These are phyloP conservation scores for Cystobasidium ongulense DNA, from an alignment of 768 basidiomycete species.

Conservation along the genomic window DNA sequence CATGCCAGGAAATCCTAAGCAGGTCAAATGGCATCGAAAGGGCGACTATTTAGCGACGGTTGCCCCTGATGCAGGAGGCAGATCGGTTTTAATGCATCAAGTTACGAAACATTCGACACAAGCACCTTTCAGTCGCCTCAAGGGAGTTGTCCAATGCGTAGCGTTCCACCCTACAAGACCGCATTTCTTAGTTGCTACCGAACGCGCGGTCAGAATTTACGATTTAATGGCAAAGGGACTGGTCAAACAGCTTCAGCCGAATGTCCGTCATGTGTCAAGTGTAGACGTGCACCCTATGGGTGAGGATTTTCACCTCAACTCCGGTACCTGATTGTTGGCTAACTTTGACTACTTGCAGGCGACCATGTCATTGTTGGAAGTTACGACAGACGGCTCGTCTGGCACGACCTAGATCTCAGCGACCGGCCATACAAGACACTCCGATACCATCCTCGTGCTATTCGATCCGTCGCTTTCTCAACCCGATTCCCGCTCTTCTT, in stretches of 20 bases:
- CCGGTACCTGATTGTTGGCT: not conserved
- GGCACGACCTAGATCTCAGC: slow-evolving; percentile 96
- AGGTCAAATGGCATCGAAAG: slow-evolving; percentile 82
- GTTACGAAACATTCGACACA: slow-evolving; percentile 87
- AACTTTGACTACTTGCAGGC: slow-evolving; percentile 50
- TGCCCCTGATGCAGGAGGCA: slow-evolving; percentile 58
- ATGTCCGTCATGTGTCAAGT: slow-evolving; percentile 92
- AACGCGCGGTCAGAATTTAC: slow-evolving; percentile 90
- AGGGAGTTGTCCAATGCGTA: slow-evolving; percentile 79
- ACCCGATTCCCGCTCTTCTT: slow-evolving; percentile 91
- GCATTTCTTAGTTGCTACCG: slow-evolving; percentile 96
- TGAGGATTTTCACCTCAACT: slow-evolving; percentile 11
- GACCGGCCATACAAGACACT: slow-evolving; percentile 95
- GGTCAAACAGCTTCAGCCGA: slow-evolving; percentile 86
- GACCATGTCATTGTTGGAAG: slow-evolving; percentile 96
- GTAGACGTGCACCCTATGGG: slow-evolving; percentile 83
- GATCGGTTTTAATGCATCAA: slow-evolving; percentile 92
- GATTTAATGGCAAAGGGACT: slow-evolving; percentile 88
- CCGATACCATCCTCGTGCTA: slow-evolving; percentile 82
- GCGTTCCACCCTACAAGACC: slow-evolving; percentile 91
- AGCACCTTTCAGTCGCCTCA: slow-evolving; percentile 92
- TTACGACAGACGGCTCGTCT: slow-evolving; percentile 93
- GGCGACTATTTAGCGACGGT: slow-evolving; percentile 95
- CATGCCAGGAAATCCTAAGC: slow-evolving; percentile 54
- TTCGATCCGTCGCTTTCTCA: slow-evolving; percentile 88